These are phyloP conservation scores for Cladosporium sp. DNA, from an alignment of 2,329 filamentous ascomycete species.

Conservation along the genomic window DNA sequence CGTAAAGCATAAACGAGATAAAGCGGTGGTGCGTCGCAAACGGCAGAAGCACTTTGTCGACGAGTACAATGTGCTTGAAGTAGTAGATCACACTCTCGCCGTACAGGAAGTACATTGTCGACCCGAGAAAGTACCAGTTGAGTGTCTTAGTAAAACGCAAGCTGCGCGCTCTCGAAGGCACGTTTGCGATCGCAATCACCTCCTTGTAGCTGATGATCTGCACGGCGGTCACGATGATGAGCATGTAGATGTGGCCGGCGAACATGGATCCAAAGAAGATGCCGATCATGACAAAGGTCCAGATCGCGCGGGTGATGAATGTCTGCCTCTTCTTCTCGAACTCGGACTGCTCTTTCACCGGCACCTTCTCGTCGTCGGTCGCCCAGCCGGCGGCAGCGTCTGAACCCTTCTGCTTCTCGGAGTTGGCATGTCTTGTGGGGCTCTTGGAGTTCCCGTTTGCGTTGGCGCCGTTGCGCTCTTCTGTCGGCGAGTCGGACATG, in stretches of 20 bases:
- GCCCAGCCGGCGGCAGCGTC: constrained; percentile 27
- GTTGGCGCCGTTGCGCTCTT: constrained; percentile 17
- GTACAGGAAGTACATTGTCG: constrained; percentile 98
- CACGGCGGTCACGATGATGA: constrained; percentile 83
- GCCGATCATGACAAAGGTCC: constrained; percentile 96
- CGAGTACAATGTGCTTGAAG: constrained; percentile 96
- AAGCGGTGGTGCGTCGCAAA: constrained; percentile 96
- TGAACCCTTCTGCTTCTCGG: constrained; percentile 21
- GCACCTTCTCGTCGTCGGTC: constrained; percentile 29
- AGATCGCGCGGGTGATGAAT: constrained; percentile 93
- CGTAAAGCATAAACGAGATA: constrained; percentile 97
- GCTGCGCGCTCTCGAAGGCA: constrained; percentile 84
- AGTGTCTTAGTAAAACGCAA: constrained; percentile 90
- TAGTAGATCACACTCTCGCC: constrained; percentile 99
- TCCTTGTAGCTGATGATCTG: constrained; percentile 99
- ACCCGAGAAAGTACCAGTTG: constrained; percentile 99
- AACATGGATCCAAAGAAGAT: constrained; percentile 89
- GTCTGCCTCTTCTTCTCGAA: constrained; percentile 99
- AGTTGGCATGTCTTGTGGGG: constrained; percentile 41
- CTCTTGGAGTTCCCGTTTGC: constrained; percentile 45
- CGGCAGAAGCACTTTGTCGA: constrained; percentile 86
- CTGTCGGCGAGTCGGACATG: constrained; percentile 48
- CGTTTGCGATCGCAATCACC: constrained; percentile 94
- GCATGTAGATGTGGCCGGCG: constrained; percentile 95
- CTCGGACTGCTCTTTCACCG: constrained; percentile 45